phyloP scores from a whole-genome alignment of 768 basidiomycete genomes.

The Termitomyces sp. region DNA sequence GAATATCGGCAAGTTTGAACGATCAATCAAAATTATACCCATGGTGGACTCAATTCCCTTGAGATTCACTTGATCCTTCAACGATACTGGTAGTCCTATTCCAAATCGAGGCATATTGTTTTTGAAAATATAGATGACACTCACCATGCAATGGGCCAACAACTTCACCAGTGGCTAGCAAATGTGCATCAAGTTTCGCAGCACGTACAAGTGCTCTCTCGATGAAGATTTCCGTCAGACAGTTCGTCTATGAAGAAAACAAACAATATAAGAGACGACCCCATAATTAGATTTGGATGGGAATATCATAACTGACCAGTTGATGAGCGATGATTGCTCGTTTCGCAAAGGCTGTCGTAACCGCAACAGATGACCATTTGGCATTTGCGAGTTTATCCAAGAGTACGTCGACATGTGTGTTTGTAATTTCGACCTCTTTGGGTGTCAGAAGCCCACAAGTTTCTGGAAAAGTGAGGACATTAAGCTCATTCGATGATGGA shows the following conservation, averaged over 20 bases:
- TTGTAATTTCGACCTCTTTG: constrained; percentile 44
- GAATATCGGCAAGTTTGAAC: background rate
- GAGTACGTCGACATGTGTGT: constrained; percentile 35
- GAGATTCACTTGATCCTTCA: constrained; percentile 71
- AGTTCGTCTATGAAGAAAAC: constrained; percentile 51
- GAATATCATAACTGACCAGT: constrained; percentile 35
- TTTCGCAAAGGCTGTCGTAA: constrained; percentile 71
- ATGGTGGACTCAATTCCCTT: constrained; percentile 67
- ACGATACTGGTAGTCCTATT: constrained; percentile 53
- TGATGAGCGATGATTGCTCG: constrained; percentile 78
- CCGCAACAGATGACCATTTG: constrained; percentile 59
- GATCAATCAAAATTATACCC: constrained; percentile 28
- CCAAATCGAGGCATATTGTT: background rate
- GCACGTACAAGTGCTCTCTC: constrained; percentile 65
- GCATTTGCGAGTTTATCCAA: constrained; percentile 47
- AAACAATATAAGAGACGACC: background rate
- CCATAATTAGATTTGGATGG: background rate
- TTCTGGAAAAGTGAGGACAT: constrained; percentile 51
- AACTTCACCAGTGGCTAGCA: constrained; percentile 54
- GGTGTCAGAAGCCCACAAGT: constrained; percentile 50
- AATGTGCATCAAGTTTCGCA: constrained; percentile 55
- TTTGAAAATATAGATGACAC: constrained; percentile 2
- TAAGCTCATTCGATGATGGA: constrained; percentile 40
- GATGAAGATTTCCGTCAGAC: constrained; percentile 80
- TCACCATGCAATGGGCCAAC: constrained; percentile 69